A percentile compares a stretch with the other conserved stretches of the same genome.
Evolutionary conservation across 768 basidiomycete genomes (phyloP).

Genomic region (Lactarius quietus): DNA sequence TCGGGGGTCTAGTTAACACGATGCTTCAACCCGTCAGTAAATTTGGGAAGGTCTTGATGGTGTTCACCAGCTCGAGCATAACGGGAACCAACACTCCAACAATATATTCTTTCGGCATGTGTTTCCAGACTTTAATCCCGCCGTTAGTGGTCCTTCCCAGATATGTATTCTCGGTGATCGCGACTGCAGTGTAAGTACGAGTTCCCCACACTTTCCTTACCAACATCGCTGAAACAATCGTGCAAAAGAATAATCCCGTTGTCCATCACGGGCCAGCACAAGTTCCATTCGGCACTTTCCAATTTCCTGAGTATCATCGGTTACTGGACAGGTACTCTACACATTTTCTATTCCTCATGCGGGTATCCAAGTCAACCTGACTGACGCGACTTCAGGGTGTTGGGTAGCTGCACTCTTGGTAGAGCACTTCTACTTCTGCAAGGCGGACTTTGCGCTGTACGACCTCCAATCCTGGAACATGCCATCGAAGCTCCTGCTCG

Average conservation of each 20-base stretch:
- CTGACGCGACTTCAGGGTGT: slow-evolving; percentile 46
- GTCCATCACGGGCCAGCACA: slow-evolving; percentile 63
- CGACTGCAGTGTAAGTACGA: too few species aligned
- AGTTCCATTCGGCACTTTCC: slow-evolving; percentile 59
- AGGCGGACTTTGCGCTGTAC: too few species aligned
- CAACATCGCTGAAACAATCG: not conserved
- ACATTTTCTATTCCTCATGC: not conserved
- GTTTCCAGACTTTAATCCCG: slow-evolving; percentile 67
- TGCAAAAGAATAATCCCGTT: slow-evolving; percentile 54
- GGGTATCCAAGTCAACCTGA: slow-evolving; percentile 13
- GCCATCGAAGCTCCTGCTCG: too few species aligned
- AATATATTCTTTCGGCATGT: slow-evolving; percentile 77
- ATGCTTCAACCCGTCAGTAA: slow-evolving; percentile 57
- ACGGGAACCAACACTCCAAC: slow-evolving; percentile 79
- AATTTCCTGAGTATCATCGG: slow-evolving; percentile 64
- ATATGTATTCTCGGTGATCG: too few species aligned
- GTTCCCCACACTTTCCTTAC: not conserved
- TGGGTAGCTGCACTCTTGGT: slow-evolving; percentile 57
- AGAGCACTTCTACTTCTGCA: too few species aligned
- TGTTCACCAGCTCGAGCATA: slow-evolving; percentile 70
- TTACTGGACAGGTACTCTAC: too few species aligned
- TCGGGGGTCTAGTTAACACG: slow-evolving; percentile 62
- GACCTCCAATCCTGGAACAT: too few species aligned
- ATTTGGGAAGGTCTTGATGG: slow-evolving; percentile 70
- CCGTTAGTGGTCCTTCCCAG: slow-evolving; percentile 55